A percentile compares a stretch with the other conserved stretches of the same genome.
Conservation (phyloP, 2,329 filamentous ascomycete genomes). For the Zopfia rhizophila region DNA sequence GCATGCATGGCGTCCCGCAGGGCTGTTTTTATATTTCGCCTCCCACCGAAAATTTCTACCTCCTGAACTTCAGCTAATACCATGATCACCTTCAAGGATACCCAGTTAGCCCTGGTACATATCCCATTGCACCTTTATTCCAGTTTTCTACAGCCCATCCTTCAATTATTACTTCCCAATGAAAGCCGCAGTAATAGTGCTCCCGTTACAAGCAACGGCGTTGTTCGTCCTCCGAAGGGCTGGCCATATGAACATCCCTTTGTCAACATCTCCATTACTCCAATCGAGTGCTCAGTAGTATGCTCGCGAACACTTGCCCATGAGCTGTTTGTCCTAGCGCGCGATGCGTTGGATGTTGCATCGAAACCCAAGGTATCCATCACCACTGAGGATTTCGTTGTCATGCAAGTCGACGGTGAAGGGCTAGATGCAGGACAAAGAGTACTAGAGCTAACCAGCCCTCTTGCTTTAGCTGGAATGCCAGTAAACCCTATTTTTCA, state of each 20-base stretch:
- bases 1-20: conserved; percentile 40
- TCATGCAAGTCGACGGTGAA: conserved; percentile 89
- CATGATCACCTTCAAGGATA: conserved; percentile 71
- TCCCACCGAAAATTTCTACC: conserved; percentile 35
- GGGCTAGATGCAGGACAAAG: conserved; percentile 91
- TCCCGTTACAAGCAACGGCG: conserved; percentile 38
- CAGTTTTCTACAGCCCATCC: conserved; percentile 83
- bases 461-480: conserved; percentile 90
- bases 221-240: conserved; percentile 47
- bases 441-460: conserved; percentile 90
- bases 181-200: conserved; percentile 45
- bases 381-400: conserved; percentile 84
- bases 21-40: conserved; percentile 45
- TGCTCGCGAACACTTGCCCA: conserved; percentile 81
- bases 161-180: conserved; percentile 81
- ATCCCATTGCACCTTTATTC: conserved; percentile 83
- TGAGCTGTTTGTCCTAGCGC: conserved; percentile 78
- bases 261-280: conserved; percentile 92
- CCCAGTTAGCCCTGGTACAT: conserved; percentile 87
- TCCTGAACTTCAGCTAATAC: conserved; percentile 39
- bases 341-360: conserved; percentile 68
- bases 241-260: conserved; percentile 75
- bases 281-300: conserved; percentile 90
- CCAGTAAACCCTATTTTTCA: conserved; percentile 49
- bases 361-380: conserved; percentile 69